These are phyloP conservation scores for Russula brevipes DNA, from an alignment of 768 basidiomycete species.

Conservation along the genomic window DNA sequence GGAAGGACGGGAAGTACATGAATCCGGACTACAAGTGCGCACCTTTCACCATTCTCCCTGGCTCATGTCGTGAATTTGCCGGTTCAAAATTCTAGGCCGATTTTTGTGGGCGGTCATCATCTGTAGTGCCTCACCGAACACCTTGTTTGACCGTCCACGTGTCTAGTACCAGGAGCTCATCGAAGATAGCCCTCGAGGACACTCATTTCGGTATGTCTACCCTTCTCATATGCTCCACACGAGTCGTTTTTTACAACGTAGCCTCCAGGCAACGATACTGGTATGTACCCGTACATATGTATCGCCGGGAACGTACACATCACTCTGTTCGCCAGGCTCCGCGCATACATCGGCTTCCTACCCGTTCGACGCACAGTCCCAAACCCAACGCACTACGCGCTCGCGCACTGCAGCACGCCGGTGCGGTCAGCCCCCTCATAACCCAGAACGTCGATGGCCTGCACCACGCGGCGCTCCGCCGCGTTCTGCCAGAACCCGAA, in stretches of 20 bases:
- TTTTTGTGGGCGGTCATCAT: constrained; percentile 22
- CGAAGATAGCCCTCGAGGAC: constrained; percentile 63
- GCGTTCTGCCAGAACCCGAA: constrained; percentile 38
- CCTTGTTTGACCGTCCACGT: constrained; percentile 14
- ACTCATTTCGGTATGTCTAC: constrained; percentile 56
- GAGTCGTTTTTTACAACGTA: not conserved
- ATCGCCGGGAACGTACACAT: not conserved
- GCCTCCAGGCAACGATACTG: constrained; percentile 77
- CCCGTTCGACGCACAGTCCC: constrained; percentile 77
- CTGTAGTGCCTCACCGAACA: not conserved
- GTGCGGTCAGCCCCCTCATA: constrained; percentile 55
- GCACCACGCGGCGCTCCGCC: constrained; percentile 69
- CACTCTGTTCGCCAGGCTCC: constrained; percentile 40
- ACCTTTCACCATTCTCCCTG: not conserved
- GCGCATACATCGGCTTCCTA: constrained; percentile 81
- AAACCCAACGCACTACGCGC: constrained; percentile 83
- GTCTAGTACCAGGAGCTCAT: constrained; percentile 72
- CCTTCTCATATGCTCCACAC: not conserved
- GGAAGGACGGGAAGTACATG: constrained; percentile 78
- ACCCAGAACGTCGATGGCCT: constrained; percentile 96
- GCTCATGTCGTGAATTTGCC: not conserved
- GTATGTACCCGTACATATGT: constrained; percentile 31
- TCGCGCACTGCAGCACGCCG: constrained; percentile 74
- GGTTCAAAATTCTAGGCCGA: constrained; percentile 23
- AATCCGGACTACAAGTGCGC: constrained; percentile 83